These are phyloP conservation scores for Aspergillus puulaauensis DNA, from an alignment of 2,329 filamentous ascomycete species.

Conservation along the genomic window DNA sequence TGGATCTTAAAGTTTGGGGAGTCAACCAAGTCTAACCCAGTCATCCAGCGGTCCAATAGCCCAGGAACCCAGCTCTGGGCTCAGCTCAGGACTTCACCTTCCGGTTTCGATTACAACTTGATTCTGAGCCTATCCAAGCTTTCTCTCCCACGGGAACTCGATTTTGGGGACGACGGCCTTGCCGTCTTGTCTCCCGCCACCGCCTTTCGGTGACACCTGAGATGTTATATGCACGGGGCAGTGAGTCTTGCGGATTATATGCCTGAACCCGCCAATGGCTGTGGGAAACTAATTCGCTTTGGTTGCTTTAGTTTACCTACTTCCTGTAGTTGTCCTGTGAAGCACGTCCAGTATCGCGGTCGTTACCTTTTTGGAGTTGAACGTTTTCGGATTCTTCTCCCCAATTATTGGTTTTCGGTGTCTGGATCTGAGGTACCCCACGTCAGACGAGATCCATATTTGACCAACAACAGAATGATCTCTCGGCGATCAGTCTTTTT, in stretches of 20 bases:
- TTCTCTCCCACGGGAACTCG: not conserved
- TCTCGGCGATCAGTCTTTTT: not conserved
- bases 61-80: not conserved
- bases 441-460: not conserved
- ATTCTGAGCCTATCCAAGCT: not conserved
- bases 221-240: slow-evolving; percentile 35
- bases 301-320: slow-evolving; percentile 5
- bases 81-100: not conserved
- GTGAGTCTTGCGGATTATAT: slow-evolving; percentile 21
- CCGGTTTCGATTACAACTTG: not conserved
- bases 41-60: not conserved
- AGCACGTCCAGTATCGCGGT: not conserved
- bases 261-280: slow-evolving; percentile 16
- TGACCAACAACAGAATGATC: not conserved
- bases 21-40: not conserved
- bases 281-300: slow-evolving; percentile 9
- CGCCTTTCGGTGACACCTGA: slow-evolving; percentile 12
- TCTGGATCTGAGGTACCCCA: not conserved
- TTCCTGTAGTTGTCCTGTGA: not conserved
- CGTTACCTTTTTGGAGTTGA: slow-evolving; percentile 4
- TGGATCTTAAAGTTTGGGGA: slow-evolving; percentile 6
- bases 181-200: not conserved
- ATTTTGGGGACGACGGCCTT: not conserved
- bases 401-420: not conserved
- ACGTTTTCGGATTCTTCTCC: not conserved